Base-by-base conservation (phyloP, 192 early-diverging fungal species). In the Linnemannia hyalina region DNA sequence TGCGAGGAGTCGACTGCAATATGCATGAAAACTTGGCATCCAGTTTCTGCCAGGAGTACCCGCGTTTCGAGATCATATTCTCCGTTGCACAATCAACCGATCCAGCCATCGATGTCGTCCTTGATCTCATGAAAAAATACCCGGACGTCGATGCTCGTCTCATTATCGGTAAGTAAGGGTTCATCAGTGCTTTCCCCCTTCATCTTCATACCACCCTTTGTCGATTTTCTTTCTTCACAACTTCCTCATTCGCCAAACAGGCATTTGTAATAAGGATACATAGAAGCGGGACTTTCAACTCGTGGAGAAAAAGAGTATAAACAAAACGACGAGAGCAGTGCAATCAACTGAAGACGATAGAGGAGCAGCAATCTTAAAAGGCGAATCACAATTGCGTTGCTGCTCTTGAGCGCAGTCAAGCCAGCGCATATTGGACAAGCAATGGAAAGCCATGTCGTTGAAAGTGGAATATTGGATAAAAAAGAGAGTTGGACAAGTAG, bases 1-100 rank as follows among this genome's bases (percentile, higher is more conserved):
- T 99, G 10, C 99, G 99, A 80, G 98, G 98, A 26, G 81, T 98
- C 23, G 98, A 99, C 81, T 86, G 88, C 57, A 95, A 97, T 82
- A 88, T 99, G 87, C 82, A 88, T 22, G 94, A 93, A 32, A 98
- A 97, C 78, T 89, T 99, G 36, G 89, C 89, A 40, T 97, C 97
- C 9, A 94, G 95, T 38, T 98, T 99, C 85, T 73, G 82, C 32
- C 97, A 97, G 73, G 88, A 93, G 55, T 99, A 99, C 88, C 96
- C 97, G 6, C 83, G 84, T 23, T 95, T 96, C 68, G 97, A 99
- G 83, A 90, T 99, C 35, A 89, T 99, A 42, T 97, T 99, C 87
- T 95, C 96, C 0, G 96, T 98, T 10, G 97, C 96, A 36, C 91
- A 92, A 38, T 85, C 90, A 11, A 80, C 91, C 49, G 98, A 99